Conservation (phyloP, 352 stramenopile species). For the Globisporangium nodosum region DNA sequence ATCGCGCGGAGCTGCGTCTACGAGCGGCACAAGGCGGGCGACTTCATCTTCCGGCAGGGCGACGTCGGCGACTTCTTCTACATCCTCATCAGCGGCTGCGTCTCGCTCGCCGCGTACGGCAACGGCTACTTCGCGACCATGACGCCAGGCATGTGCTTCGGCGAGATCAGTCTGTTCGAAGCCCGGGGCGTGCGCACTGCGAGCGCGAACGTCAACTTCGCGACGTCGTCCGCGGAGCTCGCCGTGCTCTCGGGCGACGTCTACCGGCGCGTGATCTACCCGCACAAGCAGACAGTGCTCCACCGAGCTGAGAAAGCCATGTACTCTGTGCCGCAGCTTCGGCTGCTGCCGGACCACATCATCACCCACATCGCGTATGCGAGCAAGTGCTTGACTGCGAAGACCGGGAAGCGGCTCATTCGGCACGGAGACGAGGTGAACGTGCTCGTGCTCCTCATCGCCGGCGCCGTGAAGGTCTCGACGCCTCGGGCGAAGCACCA, state of each 20-base stretch:
- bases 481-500: constrained; percentile 13
- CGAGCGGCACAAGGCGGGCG: constrained; percentile 30
- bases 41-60: constrained; percentile 70
- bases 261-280: constrained; percentile 61
- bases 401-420: constrained; percentile 38
- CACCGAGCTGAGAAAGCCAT: constrained; percentile 46
- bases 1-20: constrained; percentile 44
- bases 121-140: constrained; percentile 68
- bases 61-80: constrained; percentile 69
- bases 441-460: constrained; percentile 54
- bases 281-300: constrained; percentile 67
- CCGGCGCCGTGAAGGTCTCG: constrained; percentile 64
- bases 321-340: constrained; percentile 43
- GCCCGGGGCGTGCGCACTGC: constrained; percentile 42
- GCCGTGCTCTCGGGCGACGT: constrained; percentile 53
- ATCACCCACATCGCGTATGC: constrained; percentile 66
- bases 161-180: constrained; percentile 67
- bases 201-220: constrained; percentile 62
- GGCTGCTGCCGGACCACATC: constrained; percentile 33
- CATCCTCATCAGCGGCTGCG: constrained; percentile 57
- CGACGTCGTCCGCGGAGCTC: constrained; percentile 36
- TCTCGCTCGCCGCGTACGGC: constrained; percentile 58
- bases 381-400: constrained; percentile 37
- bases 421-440: constrained; percentile 48
- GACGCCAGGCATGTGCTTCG: constrained; percentile 57